A percentile compares a stretch with the other conserved stretches of the same genome.
Conservation (phyloP, 2,329 filamentous ascomycete species). For the Penicillium sp. region DNA sequence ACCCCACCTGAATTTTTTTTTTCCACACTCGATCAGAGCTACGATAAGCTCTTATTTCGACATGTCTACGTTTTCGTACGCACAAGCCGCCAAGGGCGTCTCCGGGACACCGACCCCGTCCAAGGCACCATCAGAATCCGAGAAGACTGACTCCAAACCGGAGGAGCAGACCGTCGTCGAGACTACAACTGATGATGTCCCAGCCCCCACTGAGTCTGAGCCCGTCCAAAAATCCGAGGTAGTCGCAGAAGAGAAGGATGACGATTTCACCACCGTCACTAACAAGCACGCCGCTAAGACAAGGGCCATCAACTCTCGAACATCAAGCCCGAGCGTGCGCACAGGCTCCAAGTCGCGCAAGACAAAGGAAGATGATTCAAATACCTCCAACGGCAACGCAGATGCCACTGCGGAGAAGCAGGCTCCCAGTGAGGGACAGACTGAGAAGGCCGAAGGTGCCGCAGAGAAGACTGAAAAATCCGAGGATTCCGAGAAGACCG, state of each 20-base stretch:
- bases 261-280: slow-evolving; percentile 34
- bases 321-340: slow-evolving; percentile 55
- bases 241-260: slow-evolving; percentile 32
- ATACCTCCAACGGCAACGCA: slow-evolving; percentile 61
- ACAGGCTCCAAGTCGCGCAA: slow-evolving; percentile 51
- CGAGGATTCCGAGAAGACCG: slow-evolving; percentile 54
- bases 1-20: slow-evolving; percentile 10
- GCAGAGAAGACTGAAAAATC: slow-evolving; percentile 51
- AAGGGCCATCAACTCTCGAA: slow-evolving; percentile 38
- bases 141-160: slow-evolving; percentile 29
- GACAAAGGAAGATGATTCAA: slow-evolving; percentile 61
- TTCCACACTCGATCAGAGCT: slow-evolving; percentile 8
- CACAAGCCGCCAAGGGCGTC: slow-evolving; percentile 87
- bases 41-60: slow-evolving; percentile 45
- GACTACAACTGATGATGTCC: slow-evolving; percentile 31
- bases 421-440: slow-evolving; percentile 6
- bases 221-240: slow-evolving; percentile 41
- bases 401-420: slow-evolving; percentile 60
- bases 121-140: slow-evolving; percentile 38
- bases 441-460: slow-evolving; percentile 52
- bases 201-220: slow-evolving; percentile 47
- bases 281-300: slow-evolving; percentile 26
- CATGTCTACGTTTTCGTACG: slow-evolving; percentile 78
- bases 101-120: slow-evolving; percentile 48
- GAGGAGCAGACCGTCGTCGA: slow-evolving; percentile 30